Percentiles rank a stretch among this genome's conserved stretches.
Conservation (phyloP, 164 flowering plant species). For the Protea cynaroides region DNA sequence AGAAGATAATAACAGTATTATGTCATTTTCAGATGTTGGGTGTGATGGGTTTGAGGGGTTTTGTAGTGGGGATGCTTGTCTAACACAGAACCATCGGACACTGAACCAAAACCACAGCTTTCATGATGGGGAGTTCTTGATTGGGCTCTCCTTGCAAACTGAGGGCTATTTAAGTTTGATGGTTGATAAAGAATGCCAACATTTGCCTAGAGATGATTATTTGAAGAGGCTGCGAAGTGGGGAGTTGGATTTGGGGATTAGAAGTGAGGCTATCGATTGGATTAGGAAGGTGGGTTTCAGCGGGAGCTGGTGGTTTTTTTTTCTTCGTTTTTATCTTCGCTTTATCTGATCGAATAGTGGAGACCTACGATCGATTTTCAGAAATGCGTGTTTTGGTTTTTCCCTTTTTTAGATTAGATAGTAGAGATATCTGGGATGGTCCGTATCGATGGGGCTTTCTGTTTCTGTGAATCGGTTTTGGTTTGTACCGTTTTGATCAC, state of each 20-base stretch:
- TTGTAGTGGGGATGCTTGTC: conserved; percentile 10
- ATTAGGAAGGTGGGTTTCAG: conserved; percentile 61
- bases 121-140: conserved; percentile 22
- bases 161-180: conserved; percentile 58
- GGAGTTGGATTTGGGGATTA: conserved; percentile 52
- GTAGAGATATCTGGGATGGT: too few species aligned
- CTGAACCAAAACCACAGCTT: conserved; percentile 21
- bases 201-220: conserved; percentile 52
- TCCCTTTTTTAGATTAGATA: too few species aligned
- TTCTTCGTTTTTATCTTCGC: too few species aligned
- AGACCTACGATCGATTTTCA: not conserved
- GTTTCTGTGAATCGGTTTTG: too few species aligned
- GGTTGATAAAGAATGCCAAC: conserved; percentile 55
- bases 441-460: too few species aligned
- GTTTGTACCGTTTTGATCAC: too few species aligned
- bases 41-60: conserved; percentile 22
- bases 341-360: not conserved
- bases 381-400: not conserved
- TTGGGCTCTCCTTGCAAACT: conserved; percentile 37
- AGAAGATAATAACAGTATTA: conserved; percentile 54
- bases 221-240: conserved; percentile 48
- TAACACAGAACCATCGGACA: conserved; percentile 15
- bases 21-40: conserved; percentile 38
- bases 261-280: conserved; percentile 74
- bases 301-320: too few species aligned